Conservation (phyloP, 345 rosid genomes). For the Excoecaria cochinchinensis region DNA sequence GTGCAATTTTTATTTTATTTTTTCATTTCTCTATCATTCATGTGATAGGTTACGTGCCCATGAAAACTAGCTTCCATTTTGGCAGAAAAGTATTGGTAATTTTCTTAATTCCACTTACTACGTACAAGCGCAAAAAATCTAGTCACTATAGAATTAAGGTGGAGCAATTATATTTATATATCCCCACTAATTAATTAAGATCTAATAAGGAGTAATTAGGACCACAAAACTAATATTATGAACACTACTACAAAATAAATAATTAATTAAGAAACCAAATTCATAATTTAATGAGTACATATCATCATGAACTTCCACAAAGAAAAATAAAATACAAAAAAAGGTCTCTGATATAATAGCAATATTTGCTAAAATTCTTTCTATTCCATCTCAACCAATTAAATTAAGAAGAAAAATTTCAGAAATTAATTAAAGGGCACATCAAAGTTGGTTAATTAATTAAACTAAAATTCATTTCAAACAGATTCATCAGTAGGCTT, state of each 20-base stretch:
- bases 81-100: background rate
- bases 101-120: background rate
- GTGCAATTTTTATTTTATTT: too few species aligned
- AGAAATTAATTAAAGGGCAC: background rate
- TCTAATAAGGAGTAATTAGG: background rate
- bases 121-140: too few species aligned
- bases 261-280: background rate
- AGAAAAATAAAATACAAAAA: background rate
- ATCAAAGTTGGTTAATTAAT: background rate
- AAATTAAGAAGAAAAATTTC: background rate
- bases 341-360: background rate
- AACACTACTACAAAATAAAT: background rate
- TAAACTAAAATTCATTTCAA: background rate
- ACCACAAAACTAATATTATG: background rate
- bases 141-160: too few species aligned
- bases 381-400: background rate
- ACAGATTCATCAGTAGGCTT: constrained; percentile 6
- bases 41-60: too few species aligned
- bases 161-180: background rate
- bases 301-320: background rate
- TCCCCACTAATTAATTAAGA: background rate
- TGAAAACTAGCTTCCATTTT: too few species aligned
- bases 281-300: background rate
- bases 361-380: background rate
- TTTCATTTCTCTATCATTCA: too few species aligned